Conservation (phyloP, 2,329 filamentous ascomycete species). For the Neurospora crassa region DNA sequence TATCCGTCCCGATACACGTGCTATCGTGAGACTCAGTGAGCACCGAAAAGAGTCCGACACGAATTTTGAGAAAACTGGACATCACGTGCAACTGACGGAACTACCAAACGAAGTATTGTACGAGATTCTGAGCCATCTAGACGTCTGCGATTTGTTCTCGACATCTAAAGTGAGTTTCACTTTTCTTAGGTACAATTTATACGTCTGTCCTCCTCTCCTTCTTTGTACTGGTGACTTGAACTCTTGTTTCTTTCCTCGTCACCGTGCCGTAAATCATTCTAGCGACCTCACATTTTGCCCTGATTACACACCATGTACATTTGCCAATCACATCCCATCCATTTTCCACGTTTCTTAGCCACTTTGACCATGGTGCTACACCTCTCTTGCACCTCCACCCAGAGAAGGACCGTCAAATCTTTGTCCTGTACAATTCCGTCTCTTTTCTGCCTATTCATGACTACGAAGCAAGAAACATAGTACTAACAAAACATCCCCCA, state of each 20-base stretch:
- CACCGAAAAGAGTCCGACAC: background rate
- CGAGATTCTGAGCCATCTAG: constrained; percentile 45
- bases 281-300: background rate
- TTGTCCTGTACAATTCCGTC: background rate
- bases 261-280: background rate
- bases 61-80: background rate
- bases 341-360: background rate
- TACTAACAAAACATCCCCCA: constrained; percentile 21
- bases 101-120: constrained; percentile 49
- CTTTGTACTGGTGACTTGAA: background rate
- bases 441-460: background rate
- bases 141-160: constrained; percentile 46
- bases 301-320: background rate
- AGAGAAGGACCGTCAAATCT: background rate
- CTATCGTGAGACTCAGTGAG: background rate
- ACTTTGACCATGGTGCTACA: background rate
- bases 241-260: background rate
- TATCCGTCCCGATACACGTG: background rate
- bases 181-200: background rate
- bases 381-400: background rate
- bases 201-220: background rate
- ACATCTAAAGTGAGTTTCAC: constrained; percentile 40
- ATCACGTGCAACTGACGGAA: constrained; percentile 22
- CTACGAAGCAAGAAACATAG: background rate
- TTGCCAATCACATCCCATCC: background rate